Percentiles rank a stretch among this genome's conserved stretches.
Evolutionary conservation across 345 rosid genomes (phyloP).

Genomic region (Dimocarpus longan): DNA sequence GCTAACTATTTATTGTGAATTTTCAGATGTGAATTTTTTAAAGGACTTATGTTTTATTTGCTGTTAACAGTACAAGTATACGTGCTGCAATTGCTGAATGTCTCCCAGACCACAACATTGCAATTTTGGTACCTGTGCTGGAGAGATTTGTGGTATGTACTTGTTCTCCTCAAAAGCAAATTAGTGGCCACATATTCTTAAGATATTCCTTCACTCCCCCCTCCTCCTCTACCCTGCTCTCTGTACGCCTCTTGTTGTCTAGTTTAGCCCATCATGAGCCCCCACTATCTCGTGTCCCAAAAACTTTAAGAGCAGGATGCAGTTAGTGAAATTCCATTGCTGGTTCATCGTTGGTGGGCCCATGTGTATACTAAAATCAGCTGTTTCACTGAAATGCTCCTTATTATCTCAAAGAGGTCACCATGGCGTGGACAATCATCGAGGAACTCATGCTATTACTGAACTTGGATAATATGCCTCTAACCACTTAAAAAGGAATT

Average conservation of each 20-base stretch:
- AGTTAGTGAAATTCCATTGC: neutral
- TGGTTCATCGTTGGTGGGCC: neutral
- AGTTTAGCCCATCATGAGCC: neutral
- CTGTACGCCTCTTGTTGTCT: neutral
- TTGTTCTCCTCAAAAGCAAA: conserved; percentile 17
- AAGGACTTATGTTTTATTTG: conserved; percentile 19
- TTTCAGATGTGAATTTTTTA: neutral
- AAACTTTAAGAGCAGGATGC: neutral
- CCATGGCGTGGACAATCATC: neutral
- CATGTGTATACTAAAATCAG: neutral
- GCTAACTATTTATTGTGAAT: neutral
- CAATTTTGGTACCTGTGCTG: conserved; percentile 82
- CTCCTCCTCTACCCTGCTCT: neutral
- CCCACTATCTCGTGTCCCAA: neutral
- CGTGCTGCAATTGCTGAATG: conserved; percentile 74
- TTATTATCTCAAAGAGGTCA: neutral
- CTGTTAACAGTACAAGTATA: conserved; percentile 61
- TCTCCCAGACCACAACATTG: conserved; percentile 71
- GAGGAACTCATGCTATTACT: neutral
- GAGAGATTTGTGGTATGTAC: conserved; percentile 96
- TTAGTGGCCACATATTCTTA: neutral
- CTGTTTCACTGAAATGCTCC: neutral
- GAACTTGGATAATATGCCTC: conserved; percentile 11
- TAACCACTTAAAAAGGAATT: neutral
- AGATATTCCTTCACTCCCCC: no score